These are phyloP conservation scores for Nitzschia sp. DNA, from an alignment of 108 stramenopile genomes.

Conservation along the genomic window DNA sequence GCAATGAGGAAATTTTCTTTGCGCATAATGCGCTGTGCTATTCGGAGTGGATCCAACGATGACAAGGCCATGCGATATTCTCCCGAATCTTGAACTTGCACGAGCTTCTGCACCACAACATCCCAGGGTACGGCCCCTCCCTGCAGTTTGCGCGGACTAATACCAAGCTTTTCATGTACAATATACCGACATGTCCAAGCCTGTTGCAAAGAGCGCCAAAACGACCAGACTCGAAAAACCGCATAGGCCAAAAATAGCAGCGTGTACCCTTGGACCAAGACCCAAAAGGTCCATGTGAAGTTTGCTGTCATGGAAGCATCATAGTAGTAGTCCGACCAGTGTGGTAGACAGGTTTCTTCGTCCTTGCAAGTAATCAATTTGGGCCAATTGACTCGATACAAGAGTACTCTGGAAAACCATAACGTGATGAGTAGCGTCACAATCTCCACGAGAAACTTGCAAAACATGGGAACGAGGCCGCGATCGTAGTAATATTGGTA, in stretches of 20 bases:
- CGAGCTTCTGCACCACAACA: constrained; percentile 69
- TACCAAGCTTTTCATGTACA: constrained; percentile 68
- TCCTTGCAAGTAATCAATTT: constrained; percentile 76
- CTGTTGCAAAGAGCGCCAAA: constrained; percentile 51
- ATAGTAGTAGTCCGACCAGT: constrained; percentile 45
- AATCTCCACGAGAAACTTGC: constrained; percentile 80
- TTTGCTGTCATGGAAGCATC: constrained; percentile 20
- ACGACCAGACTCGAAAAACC: constrained; percentile 53
- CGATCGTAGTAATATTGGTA: constrained; percentile 91
- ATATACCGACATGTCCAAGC: constrained; percentile 60
- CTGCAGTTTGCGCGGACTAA: constrained; percentile 68
- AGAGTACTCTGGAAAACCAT: constrained; percentile 76
- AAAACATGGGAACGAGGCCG: constrained; percentile 84
- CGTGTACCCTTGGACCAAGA: constrained; percentile 49
- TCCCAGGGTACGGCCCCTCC: constrained; percentile 81
- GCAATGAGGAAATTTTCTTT: constrained; percentile 95
- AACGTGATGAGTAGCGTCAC: constrained; percentile 88
- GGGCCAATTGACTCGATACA: constrained; percentile 87
- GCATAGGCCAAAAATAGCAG: constrained; percentile 59
- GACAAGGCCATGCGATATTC: constrained; percentile 42
- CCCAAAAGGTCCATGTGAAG: background rate
- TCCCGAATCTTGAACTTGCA: constrained; percentile 63
- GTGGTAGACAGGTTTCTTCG: constrained; percentile 69
- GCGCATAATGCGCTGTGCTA: constrained; percentile 91
- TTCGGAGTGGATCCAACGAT: constrained; percentile 56